Base-by-base conservation (phyloP, 306 rosid genomes). In the Pyrus communis region DNA sequence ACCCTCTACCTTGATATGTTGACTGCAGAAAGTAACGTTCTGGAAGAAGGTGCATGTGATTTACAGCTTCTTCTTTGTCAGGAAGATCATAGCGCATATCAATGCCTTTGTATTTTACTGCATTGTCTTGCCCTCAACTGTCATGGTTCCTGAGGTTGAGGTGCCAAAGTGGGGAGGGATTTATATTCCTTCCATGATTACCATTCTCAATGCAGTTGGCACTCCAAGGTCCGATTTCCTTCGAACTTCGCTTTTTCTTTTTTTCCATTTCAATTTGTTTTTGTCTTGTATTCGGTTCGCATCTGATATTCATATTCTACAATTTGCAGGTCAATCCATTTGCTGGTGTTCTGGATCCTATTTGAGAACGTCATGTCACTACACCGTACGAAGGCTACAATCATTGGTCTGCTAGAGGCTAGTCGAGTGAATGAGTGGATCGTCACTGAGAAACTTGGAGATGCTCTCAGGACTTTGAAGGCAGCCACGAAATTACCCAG, bases 291-390 rank as follows among this genome's bases (percentile, higher is more conserved):
- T 6, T 25, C 9, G 28, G 15, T 27, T 61, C 21, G 21, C 55
- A 6, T 17, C 5, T 49, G 55, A 18, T 15, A 49, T 49, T 15
- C 21, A 15, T 17, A 9, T 49, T 66, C 25, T 38, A 21, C 30
- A 3, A 63, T 23, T 80, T 84, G 75, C 82, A 93, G 98, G 86
- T 93, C 97, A 38, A 66, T 91, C 11, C 91, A 93, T 78, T 80
- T 93, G 10, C 14, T 92, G 51, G 84, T 90, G 18, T 89, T 91
- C 64, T 93, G 97, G 98, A 90, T 93, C 75, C 84, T 93, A 38
- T 93, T 91, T 58, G 98, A 93, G 83, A 93, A 93, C 57, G 91
- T 90, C 76, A 91, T 93, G 98, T 83, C 98, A 21, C 82, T 91
- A 9, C 97, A 91, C 85, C 79, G 98, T 73, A 84, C 97, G 58